phyloP scores from a whole-genome alignment of 495 filamentous ascomycete species.

The Lepidopterella palustris region DNA sequence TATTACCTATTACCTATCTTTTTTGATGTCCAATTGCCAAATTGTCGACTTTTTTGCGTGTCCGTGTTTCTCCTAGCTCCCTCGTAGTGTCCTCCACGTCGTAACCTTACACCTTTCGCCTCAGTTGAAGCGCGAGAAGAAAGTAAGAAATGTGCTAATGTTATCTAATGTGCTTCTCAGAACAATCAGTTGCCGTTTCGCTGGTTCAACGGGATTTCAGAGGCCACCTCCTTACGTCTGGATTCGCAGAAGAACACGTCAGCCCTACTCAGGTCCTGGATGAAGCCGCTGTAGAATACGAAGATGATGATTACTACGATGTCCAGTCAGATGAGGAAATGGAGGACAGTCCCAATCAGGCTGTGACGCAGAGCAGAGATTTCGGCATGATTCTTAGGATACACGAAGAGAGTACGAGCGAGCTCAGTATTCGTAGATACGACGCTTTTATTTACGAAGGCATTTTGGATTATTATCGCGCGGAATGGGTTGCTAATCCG shows the following conservation, averaged over 20 bases:
- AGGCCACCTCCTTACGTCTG: conserved; percentile 8
- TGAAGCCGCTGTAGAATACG: conserved; percentile 42
- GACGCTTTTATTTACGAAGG: conserved; percentile 62
- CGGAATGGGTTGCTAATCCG: conserved; percentile 68
- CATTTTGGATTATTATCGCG: conserved; percentile 71
- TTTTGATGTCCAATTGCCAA: conserved; percentile 23
- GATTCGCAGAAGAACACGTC: conserved; percentile 26
- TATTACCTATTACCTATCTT: conserved; percentile 10
- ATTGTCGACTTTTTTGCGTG: conserved; percentile 20
- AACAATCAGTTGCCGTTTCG: conserved; percentile 16
- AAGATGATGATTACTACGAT: conserved; percentile 55
- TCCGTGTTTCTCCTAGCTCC: neutral
- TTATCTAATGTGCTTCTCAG: conserved; percentile 20
- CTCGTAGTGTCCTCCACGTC: too few species aligned
- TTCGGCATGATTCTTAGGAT: conserved; percentile 42
- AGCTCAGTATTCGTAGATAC: conserved; percentile 51
- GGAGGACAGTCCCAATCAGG: conserved; percentile 47
- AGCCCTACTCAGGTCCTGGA: conserved; percentile 34
- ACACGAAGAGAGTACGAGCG: conserved; percentile 45
- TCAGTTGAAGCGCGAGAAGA: neutral
- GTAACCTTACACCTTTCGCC: neutral
- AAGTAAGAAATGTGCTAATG: conserved; percentile 17
- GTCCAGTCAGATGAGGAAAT: conserved; percentile 65
- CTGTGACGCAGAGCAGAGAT: conserved; percentile 26
- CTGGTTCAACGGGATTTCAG: conserved; percentile 3